phyloP scores from a whole-genome alignment of 257 asterid species.

The Mitragyna speciosa region DNA sequence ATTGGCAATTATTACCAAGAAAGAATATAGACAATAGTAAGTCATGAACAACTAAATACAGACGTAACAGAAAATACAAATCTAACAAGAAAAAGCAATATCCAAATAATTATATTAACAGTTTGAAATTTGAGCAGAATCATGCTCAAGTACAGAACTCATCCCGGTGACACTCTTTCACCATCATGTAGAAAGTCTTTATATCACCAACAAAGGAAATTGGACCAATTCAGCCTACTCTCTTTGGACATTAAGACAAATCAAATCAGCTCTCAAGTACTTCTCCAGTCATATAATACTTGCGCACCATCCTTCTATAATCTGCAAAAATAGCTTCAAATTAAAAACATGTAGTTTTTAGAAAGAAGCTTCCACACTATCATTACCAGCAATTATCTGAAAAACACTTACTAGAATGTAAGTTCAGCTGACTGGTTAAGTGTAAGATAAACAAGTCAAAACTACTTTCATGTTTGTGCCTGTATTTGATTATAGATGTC shows the following conservation, averaged over 20 bases:
- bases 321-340: conserved; percentile 38
- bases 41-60: neutral
- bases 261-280: conserved; percentile 43
- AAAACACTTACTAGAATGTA: neutral
- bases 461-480: neutral
- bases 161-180: neutral
- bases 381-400: neutral
- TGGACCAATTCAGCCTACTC: neutral
- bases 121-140: conserved; percentile 7
- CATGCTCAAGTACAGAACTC: neutral
- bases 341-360: neutral
- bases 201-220: conserved; percentile 2
- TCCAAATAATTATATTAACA: neutral
- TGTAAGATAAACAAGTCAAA: neutral
- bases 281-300: conserved; percentile 52
- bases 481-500: neutral
- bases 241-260: neutral
- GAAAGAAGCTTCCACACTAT: neutral
- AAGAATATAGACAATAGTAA: neutral
- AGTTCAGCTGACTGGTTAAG: neutral
- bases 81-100: neutral
- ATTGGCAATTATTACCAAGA: neutral
- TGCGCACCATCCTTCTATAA: conserved; percentile 60
- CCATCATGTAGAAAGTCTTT: neutral
- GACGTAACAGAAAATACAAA: neutral